Conservation (phyloP, 768 basidiomycete genomes). For the Macrolepiota albuminosa region DNA sequence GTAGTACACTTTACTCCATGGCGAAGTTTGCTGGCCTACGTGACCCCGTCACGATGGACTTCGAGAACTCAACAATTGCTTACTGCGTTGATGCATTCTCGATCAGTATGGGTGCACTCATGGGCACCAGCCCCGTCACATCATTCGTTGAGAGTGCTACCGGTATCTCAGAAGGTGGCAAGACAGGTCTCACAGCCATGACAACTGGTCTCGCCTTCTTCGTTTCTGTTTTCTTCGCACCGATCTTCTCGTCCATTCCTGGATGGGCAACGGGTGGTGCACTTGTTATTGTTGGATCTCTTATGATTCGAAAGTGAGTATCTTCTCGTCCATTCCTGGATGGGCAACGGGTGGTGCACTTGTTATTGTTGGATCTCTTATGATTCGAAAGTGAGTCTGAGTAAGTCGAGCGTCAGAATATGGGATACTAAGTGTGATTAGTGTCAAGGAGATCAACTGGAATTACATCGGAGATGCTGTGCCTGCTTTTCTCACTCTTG, state of each 20-base stretch:
- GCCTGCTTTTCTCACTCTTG: slow-evolving; percentile 78
- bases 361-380: slow-evolving; percentile 81
- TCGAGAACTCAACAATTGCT: slow-evolving; percentile 77
- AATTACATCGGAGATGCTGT: slow-evolving; percentile 83
- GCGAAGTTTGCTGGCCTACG: slow-evolving; percentile 88
- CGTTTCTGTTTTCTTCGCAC: slow-evolving; percentile 82
- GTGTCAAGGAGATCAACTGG: slow-evolving; percentile 86
- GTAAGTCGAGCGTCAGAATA: not conserved
- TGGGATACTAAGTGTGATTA: slow-evolving; percentile 18
- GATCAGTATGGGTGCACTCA: slow-evolving; percentile 75
- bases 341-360: slow-evolving; percentile 89
- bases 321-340: slow-evolving; percentile 81
- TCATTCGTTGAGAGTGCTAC: slow-evolving; percentile 82
- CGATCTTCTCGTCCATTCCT: slow-evolving; percentile 85
- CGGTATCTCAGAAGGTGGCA: slow-evolving; percentile 82
- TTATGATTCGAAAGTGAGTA: no score
- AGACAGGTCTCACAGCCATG: slow-evolving; percentile 80
- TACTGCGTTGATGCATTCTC: slow-evolving; percentile 82
- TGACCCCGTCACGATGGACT: slow-evolving; percentile 79
- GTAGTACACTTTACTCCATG: slow-evolving; percentile 85
- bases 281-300: slow-evolving; percentile 78
- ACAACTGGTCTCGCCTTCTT: slow-evolving; percentile 73
- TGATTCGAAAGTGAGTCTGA: slow-evolving; percentile 72
- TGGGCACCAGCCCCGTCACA: slow-evolving; percentile 80
- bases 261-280: slow-evolving; percentile 87